Conservation (phyloP, 345 rosid species). For the Hibiscus trionum region DNA sequence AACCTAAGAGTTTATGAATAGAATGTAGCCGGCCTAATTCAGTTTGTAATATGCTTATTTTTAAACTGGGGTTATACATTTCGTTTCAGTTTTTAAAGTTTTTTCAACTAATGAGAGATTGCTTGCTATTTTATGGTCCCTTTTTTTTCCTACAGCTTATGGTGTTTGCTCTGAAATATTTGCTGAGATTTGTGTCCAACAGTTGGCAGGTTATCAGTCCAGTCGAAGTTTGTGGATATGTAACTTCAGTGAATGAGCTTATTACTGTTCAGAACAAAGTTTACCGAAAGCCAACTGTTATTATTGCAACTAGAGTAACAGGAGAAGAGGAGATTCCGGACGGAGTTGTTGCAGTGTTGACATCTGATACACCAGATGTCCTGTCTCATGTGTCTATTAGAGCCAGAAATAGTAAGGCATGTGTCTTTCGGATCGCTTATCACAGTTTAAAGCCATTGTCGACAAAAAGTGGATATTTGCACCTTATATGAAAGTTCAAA, state of each 20-base stretch:
- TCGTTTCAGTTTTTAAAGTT: not conserved
- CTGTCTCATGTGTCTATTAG: slow-evolving; percentile 37
- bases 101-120: not conserved
- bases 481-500: slow-evolving; percentile 2
- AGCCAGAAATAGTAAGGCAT: slow-evolving; percentile 37
- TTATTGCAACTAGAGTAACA: slow-evolving; percentile 27
- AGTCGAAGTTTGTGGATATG: slow-evolving; percentile 32
- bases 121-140: not conserved
- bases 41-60: not conserved
- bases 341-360: slow-evolving; percentile 40
- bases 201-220: slow-evolving; percentile 49
- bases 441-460: not conserved
- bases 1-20: not conserved
- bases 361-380: slow-evolving; percentile 35
- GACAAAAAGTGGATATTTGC: not conserved
- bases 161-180: not conserved
- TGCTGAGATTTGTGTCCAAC: slow-evolving; percentile 14
- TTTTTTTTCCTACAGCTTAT: not conserved
- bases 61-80: not conserved
- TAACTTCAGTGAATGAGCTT: slow-evolving; percentile 23
- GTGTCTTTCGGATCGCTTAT: not conserved
- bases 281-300: slow-evolving; percentile 30
- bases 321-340: slow-evolving; percentile 43
- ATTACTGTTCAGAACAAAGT: slow-evolving; percentile 29
- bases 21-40: not conserved